Conservation (phyloP, 805 yeast genomes). For the Hanseniaspora lachancei region DNA sequence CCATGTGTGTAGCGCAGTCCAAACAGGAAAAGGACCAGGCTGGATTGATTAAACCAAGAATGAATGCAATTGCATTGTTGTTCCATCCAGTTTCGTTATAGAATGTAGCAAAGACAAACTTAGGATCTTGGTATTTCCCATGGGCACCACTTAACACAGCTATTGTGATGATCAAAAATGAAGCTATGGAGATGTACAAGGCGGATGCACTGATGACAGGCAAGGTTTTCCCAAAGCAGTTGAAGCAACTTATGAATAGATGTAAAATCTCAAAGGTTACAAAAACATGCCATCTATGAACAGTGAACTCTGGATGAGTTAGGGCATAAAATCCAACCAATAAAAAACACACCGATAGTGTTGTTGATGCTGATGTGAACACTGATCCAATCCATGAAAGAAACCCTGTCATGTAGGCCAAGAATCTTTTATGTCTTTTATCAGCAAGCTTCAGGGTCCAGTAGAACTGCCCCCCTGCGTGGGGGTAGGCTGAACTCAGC, state of each 20-base stretch:
- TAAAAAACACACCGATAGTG: constrained; percentile 42
- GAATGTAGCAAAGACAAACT: constrained; percentile 47
- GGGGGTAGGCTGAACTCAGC: constrained; percentile 43
- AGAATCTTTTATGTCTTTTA: constrained; percentile 30
- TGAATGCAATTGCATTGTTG: constrained; percentile 46
- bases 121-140: constrained; percentile 42
- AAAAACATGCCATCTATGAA: constrained; percentile 46
- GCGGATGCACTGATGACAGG: constrained; percentile 41
- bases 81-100: constrained; percentile 52
- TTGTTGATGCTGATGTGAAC: constrained; percentile 51
- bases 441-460: constrained; percentile 51
- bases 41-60: constrained; percentile 55
- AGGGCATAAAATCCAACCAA: constrained; percentile 40
- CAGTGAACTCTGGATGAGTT: constrained; percentile 25
- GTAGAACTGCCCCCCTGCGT: constrained; percentile 53
- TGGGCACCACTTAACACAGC: constrained; percentile 43
- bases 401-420: constrained; percentile 50
- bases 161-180: constrained; percentile 45
- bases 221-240: constrained; percentile 41
- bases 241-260: constrained; percentile 36
- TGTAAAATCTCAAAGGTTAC: constrained; percentile 40
- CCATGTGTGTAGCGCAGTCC: constrained; percentile 62
- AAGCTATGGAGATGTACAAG: constrained; percentile 40
- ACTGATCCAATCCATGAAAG: constrained; percentile 54
- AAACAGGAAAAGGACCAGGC: constrained; percentile 60